phyloP scores from a whole-genome alignment of 176 grass and related monocot species.

The Typha latifolia region DNA sequence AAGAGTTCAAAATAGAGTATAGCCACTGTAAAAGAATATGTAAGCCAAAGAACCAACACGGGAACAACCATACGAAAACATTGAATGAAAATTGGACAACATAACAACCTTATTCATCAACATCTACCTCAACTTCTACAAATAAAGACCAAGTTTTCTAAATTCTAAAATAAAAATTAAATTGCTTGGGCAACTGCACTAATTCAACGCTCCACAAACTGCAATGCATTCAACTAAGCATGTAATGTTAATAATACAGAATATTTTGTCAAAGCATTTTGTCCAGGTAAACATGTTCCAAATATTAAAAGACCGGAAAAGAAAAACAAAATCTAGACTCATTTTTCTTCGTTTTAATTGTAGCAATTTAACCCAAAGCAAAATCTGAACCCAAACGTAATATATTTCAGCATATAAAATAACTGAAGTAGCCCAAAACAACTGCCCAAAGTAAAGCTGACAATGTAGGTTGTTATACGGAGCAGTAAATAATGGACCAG shows the following conservation, averaged over 20 bases:
- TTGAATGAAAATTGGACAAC: constrained; percentile 55
- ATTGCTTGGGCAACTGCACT: not conserved
- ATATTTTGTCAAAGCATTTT: constrained; percentile 1
- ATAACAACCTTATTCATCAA: constrained; percentile 59
- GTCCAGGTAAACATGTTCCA: not conserved
- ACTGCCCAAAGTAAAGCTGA: too few species aligned
- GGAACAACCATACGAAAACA: constrained; percentile 68
- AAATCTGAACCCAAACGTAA: not conserved
- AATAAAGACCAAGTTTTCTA: not conserved
- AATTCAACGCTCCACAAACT: not conserved
- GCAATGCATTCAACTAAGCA: too few species aligned
- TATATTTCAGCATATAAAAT: not conserved
- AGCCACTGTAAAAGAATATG: not conserved
- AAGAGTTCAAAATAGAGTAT: not conserved
- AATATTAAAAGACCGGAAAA: not conserved
- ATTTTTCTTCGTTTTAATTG: not conserved
- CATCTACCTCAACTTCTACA: constrained; percentile 77
- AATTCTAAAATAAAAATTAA: not conserved
- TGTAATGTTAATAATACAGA: not conserved
- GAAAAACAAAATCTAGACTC: too few species aligned
- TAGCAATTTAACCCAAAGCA: not conserved
- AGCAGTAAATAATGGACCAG: too few species aligned
- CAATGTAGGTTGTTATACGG: too few species aligned
- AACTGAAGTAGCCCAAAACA: not conserved
- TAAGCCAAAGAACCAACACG: constrained; percentile 32